phyloP scores from a whole-genome alignment of 805 yeast genomes.

The Soucietia sequanensis region DNA sequence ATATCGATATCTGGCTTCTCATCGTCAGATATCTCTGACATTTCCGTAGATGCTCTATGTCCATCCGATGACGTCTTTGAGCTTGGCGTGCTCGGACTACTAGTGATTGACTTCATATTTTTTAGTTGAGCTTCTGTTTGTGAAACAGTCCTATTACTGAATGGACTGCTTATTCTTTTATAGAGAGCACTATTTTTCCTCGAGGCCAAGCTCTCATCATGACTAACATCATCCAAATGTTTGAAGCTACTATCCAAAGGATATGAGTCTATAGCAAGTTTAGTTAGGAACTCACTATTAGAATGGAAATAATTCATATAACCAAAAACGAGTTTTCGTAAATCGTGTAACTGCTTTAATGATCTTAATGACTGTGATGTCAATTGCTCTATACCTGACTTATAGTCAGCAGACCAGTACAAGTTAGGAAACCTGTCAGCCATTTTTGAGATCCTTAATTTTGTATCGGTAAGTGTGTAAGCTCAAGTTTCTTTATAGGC shows the following conservation, averaged over 20 bases:
- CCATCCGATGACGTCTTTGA: too few relatives aligned
- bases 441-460: too few relatives aligned
- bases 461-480: too few relatives aligned
- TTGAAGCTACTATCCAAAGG: conserved; percentile 22
- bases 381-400: conserved; percentile 32
- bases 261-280: conserved; percentile 22
- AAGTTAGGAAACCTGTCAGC: conserved; percentile 28
- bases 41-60: not conserved
- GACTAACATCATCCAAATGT: conserved; percentile 1
- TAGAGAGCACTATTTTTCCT: not conserved
- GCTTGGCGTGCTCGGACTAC: not conserved
- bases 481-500: too few relatives aligned
- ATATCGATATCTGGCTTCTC: not conserved
- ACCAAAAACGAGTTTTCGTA: conserved; percentile 34
- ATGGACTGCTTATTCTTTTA: conserved; percentile 1
- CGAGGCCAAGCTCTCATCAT: not conserved
- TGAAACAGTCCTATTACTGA: conserved; percentile 2
- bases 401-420: conserved; percentile 44
- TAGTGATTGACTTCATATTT: conserved; percentile 3
- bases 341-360: conserved; percentile 39
- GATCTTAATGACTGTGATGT: conserved; percentile 30
- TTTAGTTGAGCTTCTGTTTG: conserved; percentile 1
- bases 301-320: conserved; percentile 35
- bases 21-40: not conserved
- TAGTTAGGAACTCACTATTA: conserved; percentile 32